These are phyloP conservation scores for Globisporangium spinosum DNA, from an alignment of 352 stramenopile genomes.

Conservation along the genomic window DNA sequence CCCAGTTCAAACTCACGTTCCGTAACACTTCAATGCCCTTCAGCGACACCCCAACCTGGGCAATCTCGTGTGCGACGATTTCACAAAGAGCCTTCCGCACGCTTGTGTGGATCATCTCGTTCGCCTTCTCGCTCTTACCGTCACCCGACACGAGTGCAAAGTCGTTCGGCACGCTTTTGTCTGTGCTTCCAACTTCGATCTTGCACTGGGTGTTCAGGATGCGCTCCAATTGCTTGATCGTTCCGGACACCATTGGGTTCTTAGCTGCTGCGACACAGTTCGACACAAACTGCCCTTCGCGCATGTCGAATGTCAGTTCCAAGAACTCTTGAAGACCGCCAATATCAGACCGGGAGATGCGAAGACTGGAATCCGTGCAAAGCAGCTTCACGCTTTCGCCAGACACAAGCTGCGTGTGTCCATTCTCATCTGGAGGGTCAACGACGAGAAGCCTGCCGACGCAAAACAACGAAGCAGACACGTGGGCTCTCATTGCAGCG, in stretches of 20 bases:
- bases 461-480: slow-evolving; percentile 66
- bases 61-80: slow-evolving; percentile 82
- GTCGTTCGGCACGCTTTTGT: slow-evolving; percentile 46
- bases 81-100: slow-evolving; percentile 74
- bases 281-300: slow-evolving; percentile 63
- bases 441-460: slow-evolving; percentile 68
- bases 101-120: slow-evolving; percentile 64
- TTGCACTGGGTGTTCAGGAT: slow-evolving; percentile 79
- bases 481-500: slow-evolving; percentile 70
- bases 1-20: slow-evolving; percentile 80
- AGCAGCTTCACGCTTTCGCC: slow-evolving; percentile 68
- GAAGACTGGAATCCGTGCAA: slow-evolving; percentile 57
- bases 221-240: slow-evolving; percentile 60
- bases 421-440: slow-evolving; percentile 52
- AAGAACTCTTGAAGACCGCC: slow-evolving; percentile 72
- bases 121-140: slow-evolving; percentile 65
- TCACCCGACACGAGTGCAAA: slow-evolving; percentile 73
- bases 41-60: slow-evolving; percentile 66
- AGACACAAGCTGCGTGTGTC: slow-evolving; percentile 58
- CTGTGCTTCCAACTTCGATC: slow-evolving; percentile 52
- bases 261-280: slow-evolving; percentile 64
- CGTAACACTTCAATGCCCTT: slow-evolving; percentile 80
- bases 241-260: slow-evolving; percentile 46
- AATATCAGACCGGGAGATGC: slow-evolving; percentile 66
- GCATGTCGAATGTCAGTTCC: slow-evolving; percentile 80